phyloP scores from a whole-genome alignment of 1,284 basidiomycete genomes.

The Pulchroboletus neoregius region DNA sequence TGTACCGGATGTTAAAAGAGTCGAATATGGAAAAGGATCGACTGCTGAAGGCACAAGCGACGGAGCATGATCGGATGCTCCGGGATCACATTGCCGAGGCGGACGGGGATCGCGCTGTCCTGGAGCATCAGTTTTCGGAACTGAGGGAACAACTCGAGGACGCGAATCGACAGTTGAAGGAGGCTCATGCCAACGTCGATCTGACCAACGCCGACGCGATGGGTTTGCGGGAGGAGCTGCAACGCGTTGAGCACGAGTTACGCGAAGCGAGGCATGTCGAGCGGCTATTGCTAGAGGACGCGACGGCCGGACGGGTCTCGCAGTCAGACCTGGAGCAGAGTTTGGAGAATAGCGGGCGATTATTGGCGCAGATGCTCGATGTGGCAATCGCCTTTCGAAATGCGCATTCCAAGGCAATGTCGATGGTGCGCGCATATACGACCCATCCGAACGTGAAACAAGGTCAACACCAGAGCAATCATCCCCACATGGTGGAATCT shows the following conservation, averaged over 20 bases:
- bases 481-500: slow-evolving; percentile 42
- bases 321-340: slow-evolving; percentile 64
- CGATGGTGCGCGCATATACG: slow-evolving; percentile 56
- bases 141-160: slow-evolving; percentile 62
- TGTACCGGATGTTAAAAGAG: slow-evolving; percentile 64
- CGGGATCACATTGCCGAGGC: slow-evolving; percentile 88
- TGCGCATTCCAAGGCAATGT: slow-evolving; percentile 65
- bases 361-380: slow-evolving; percentile 71
- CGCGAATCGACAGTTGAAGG: slow-evolving; percentile 56
- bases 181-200: slow-evolving; percentile 53
- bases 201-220: slow-evolving; percentile 60
- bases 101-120: slow-evolving; percentile 84
- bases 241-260: slow-evolving; percentile 63
- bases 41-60: slow-evolving; percentile 67
- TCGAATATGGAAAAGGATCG: slow-evolving; percentile 72
- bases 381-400: slow-evolving; percentile 71
- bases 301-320: slow-evolving; percentile 55
- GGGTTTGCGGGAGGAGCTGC: slow-evolving; percentile 68
- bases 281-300: slow-evolving; percentile 57
- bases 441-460: slow-evolving; percentile 53
- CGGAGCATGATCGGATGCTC: slow-evolving; percentile 79
- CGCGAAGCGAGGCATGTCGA: slow-evolving; percentile 60
- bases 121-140: slow-evolving; percentile 83
- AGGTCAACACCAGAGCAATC: slow-evolving; percentile 25
- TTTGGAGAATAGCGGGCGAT: slow-evolving; percentile 53